Percentiles rank a stretch among this genome's conserved stretches.
Conservation (phyloP, 2,329 filamentous ascomycete species). For the Talaromyces albobiverticillius region DNA sequence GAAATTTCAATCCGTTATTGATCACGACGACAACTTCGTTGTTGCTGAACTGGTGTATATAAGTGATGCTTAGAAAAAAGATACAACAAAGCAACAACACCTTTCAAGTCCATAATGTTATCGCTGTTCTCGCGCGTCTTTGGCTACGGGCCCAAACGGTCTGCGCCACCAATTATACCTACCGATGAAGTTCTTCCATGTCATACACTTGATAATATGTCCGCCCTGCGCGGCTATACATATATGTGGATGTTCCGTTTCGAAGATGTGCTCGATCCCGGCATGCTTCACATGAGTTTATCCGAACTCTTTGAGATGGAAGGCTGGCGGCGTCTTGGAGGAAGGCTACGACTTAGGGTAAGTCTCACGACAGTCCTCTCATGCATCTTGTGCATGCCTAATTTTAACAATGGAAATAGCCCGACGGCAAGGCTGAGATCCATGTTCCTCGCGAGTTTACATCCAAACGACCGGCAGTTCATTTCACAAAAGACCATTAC, state of each 20-base stretch:
- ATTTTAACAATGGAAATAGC: background rate
- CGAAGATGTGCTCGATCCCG: conserved; percentile 2
- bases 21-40: too few species aligned
- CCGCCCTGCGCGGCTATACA: background rate
- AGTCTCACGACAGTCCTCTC: background rate
- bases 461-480: background rate
- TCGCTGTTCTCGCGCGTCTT: background rate
- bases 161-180: background rate
- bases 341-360: conserved; percentile 1
- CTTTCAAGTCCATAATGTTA: background rate
- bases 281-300: background rate
- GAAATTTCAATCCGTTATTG: too few species aligned
- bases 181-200: conserved; percentile 1
- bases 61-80: too few species aligned
- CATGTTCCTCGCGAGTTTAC: conserved; percentile 1
- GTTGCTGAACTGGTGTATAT: too few species aligned
- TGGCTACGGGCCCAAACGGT: background rate
- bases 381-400: background rate
- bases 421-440: conserved; percentile 1
- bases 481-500: conserved; percentile 4
- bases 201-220: background rate
- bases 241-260: conserved; percentile 4
- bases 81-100: background rate
- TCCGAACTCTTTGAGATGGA: conserved; percentile 5
- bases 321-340: conserved; percentile 2